Percentiles rank a stretch among this genome's conserved stretches.
Evolutionary conservation across 164 flowering plant genomes (phyloP).

Genomic region (Chimonanthus salicifolius): DNA sequence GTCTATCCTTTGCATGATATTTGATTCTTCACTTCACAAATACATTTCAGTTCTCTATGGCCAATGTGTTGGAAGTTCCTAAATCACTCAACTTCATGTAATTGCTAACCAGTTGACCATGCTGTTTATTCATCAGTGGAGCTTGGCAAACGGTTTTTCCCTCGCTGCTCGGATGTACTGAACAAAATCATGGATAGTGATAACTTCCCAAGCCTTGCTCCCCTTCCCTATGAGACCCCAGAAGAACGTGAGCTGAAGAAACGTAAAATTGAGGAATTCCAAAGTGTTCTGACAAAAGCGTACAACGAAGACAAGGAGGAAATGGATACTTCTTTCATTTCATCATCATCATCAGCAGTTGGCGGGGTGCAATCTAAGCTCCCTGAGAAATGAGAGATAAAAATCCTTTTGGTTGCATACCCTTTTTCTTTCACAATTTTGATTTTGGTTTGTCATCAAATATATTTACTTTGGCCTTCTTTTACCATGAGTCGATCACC

Average conservation of each 20-base stretch:
- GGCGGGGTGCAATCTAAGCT: background rate
- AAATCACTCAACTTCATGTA: too few species aligned
- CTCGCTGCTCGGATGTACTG: conserved; percentile 72
- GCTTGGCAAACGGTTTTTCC: conserved; percentile 79
- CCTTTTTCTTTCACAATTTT: background rate
- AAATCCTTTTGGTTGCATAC: background rate
- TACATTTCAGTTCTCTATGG: background rate
- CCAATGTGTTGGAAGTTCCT: too few species aligned
- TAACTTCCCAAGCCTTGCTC: conserved; percentile 47
- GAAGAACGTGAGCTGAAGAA: conserved; percentile 49
- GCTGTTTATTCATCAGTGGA: conserved; percentile 42
- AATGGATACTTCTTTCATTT: conserved; percentile 28
- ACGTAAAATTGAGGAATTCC: conserved; percentile 55
- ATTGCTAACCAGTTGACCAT: background rate
- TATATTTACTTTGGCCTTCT: too few species aligned
- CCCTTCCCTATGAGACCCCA: conserved; percentile 25
- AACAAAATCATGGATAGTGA: conserved; percentile 73
- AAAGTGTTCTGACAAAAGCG: conserved; percentile 49
- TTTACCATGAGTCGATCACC: too few species aligned
- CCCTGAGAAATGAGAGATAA: background rate
- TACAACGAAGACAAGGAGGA: conserved; percentile 65
- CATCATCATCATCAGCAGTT: conserved; percentile 35
- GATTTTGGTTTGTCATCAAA: background rate
- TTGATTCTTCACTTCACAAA: background rate
- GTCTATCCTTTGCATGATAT: background rate